Evolutionary conservation across 305 asterid species (phyloP).

Genomic region (Fraxinus albicans): DNA sequence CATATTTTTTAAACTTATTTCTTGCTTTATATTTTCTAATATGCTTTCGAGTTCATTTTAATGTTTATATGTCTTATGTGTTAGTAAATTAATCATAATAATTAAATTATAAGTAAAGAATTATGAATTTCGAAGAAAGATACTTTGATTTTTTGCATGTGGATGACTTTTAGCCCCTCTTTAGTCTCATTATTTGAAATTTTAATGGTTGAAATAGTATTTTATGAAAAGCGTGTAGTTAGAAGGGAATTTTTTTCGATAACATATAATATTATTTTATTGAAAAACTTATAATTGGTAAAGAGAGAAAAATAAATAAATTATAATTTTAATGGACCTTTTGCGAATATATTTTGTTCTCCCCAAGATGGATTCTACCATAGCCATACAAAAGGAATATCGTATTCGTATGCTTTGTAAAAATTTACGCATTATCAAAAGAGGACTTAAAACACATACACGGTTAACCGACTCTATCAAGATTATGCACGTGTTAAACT

Average conservation of each 20-base stretch:
- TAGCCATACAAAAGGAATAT: background rate
- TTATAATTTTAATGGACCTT: background rate
- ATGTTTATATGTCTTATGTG: background rate
- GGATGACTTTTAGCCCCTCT: background rate
- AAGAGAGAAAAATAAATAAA: too few species aligned
- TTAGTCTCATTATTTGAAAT: too few species aligned
- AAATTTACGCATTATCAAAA: background rate
- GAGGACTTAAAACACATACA: background rate
- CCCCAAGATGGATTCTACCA: background rate
- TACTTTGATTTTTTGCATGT: background rate
- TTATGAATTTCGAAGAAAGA: background rate
- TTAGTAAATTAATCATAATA: background rate
- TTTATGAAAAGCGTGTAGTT: too few species aligned
- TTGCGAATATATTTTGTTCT: background rate
- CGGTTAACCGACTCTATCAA: background rate
- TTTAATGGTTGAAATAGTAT: too few species aligned
- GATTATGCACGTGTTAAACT: background rate
- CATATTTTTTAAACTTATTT: background rate
- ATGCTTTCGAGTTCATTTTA: background rate
- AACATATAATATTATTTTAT: too few species aligned
- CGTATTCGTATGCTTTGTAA: background rate
- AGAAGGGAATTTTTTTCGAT: too few species aligned
- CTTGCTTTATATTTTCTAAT: background rate
- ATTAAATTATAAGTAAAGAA: background rate
- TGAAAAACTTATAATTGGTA: too few species aligned